Evolutionary conservation across 305 asterid genomes (phyloP), one percentile per base, ranked within the genome.

Genomic region (Caryopteris hybrid): DNA sequence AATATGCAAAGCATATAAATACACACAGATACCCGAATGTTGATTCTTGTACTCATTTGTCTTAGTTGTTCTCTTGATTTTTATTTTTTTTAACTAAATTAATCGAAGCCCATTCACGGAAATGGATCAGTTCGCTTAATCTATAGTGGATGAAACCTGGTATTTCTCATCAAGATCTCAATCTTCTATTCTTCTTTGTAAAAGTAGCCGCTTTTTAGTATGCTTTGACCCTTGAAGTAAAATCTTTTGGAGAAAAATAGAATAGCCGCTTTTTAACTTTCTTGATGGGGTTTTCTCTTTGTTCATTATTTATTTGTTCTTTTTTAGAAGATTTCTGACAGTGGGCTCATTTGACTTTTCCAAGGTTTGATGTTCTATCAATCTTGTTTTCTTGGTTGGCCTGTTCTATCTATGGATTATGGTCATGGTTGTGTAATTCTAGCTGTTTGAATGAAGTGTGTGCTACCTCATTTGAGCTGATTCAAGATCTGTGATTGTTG

Each of bases 161-260:
- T 65, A 48, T 51, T 75, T 68, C 59, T 73, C 71, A 66, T 77
- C 84, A 82, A 80, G 90, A 79, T 82, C 87, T 70, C 82, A 72
- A 13, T 79, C 39, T n/a, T 75, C 63, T 71, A 48, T 29, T 34
- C 58, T 57, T 20, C 38, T 68, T 53, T 60, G 68, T 52, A 13
- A 22, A 50, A 13, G 5, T 64, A 62, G 47, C 57, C 23, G 17
- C 58, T 66, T 34, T 52, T 72, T 36, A 43, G 51, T 66, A 25
- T 51, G 33, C 74, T 56, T 71, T 78, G 75, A 76, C 73, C 84
- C 25, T 50, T 46, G 43, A 21, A 33, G 64, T 43, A 11, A 58
- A 14, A 55, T 34, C 45, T 52, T 47, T 22, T 43, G 23, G 55
- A 68, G 53, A 48, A 27, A 21, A 62, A 56, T 23, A 61, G 41